These are phyloP conservation scores for Breviolum minutum DNA, from an alignment of 73 alveolate genomes.

Conservation along the genomic window DNA sequence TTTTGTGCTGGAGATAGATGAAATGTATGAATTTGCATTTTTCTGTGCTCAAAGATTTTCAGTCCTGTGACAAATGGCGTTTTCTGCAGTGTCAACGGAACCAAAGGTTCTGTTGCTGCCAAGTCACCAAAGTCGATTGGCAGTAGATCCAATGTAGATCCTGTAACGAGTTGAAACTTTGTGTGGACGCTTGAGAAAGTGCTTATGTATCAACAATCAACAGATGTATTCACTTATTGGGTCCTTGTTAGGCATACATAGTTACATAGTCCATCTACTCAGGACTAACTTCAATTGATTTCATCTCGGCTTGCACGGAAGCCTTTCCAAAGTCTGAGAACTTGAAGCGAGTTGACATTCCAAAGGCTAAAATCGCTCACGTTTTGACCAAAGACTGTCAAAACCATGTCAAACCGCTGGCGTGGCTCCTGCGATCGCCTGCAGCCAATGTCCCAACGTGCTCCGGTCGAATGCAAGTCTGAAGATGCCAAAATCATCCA, in stretches of 20 bases:
- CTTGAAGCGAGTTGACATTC: no score
- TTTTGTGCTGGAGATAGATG: not conserved
- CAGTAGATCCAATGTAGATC: no score
- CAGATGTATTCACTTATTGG: not conserved
- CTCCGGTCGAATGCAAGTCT: not conserved
- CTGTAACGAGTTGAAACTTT: no score
- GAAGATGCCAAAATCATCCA: not conserved
- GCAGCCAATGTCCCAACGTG: not conserved
- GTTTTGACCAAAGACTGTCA: conserved; percentile 30
- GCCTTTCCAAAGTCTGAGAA: no score
- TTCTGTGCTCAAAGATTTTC: no score
- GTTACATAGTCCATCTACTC: not conserved
- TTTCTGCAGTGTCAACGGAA: no score
- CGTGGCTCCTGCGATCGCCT: not conserved
- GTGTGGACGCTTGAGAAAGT: no score
- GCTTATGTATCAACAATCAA: not conserved
- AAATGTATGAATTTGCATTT: not conserved
- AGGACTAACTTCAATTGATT: not conserved
- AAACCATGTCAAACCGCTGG: not conserved
- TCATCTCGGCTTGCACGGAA: not conserved
- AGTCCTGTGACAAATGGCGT: no score
- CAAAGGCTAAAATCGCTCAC: not conserved
- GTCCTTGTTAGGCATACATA: not conserved
- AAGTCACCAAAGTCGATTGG: no score
- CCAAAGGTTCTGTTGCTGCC: no score